Evolutionary conservation across 306 rosid species (phyloP), one percentile per base, ranked within the genome.

Genomic region (Begonia masoniana): DNA sequence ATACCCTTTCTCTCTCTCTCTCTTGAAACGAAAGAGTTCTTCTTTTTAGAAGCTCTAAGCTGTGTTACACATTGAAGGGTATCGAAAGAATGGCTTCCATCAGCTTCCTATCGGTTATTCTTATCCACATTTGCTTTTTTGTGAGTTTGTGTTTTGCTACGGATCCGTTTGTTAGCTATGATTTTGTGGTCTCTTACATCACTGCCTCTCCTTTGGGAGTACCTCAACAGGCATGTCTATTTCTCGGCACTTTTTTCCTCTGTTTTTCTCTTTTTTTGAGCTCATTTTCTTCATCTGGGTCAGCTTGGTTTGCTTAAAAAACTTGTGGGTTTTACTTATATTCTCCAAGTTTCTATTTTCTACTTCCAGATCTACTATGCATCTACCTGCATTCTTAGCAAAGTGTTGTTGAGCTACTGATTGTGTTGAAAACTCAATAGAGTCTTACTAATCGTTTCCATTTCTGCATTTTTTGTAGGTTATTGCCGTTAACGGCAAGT

Each of bases 401-500:
- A 60, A 54, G 5, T 60, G 41, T 41, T 39, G 24, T 61, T 62
- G 63, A 56, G 52, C 57, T 16, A 43, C 47, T 42, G 31, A 58
- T 56, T 65, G 13, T 14, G 2, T 55, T 45, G 1, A 63, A 62
- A 2, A 21, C 4, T 24, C 48, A 51, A 36, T 15, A 47, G 41
- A 55, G 60, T 55, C 26, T 60, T 10, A 50, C 21, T 50, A 15
- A 26, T 55, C 62, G 51, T 31, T 21, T 64, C 55, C 12, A 55
- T 35, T 31, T 76, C 15, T 68, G 17, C 65, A 53, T 36, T 67
- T 31, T 64, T 65, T 78, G 55, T 68, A 89, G 97, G 97, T 89
- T 50, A 89, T 89, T 73, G 97, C 94, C 49, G 61, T 89, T 54
- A 89, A 89, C 58, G 74, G 60, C 10, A 66, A 78, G 57, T 89